Base-by-base conservation (phyloP, 129 eudicot species). In the Escallonia herrerae region DNA sequence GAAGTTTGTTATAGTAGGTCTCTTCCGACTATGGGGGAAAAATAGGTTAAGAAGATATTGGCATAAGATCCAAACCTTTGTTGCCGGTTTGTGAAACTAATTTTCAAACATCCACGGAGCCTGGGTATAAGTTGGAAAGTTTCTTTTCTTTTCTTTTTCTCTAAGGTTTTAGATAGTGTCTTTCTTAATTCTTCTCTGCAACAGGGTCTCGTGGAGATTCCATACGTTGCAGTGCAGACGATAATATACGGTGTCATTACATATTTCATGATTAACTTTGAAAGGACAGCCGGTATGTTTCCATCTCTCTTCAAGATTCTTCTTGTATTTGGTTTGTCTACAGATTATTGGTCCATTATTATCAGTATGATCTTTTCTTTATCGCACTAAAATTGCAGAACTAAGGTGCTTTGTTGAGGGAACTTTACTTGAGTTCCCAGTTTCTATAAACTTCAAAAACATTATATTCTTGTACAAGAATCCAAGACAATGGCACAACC, bases 191-290 rank as follows among this genome's bases (percentile, higher is more conserved):
- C 40, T 37, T 12, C 12, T 47, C 6, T 0, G 15, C 42, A 62
- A 72, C 84, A 88, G 96, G 96, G 93, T 47, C 81, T 89, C 49
- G 90, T 89, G 73, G 96, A 89, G 83, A 74, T 85, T 60, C 96
- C 96, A 5, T 89, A 89, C 63, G 71, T 89, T 46, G 78, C 82
- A 13, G 58, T 68, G 58, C 96, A 89, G 68, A 85, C 96, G 61
- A 70, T 89, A 52, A 2, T 83, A 49, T 89, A 82, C 68, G 85
- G 93, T 22, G 44, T 75, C 74, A 85, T 80, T 67, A 85, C 96
- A 5, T 89, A 82, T 71, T 89, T 85, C 75, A 85, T 89, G 96
- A 85, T 89, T 77, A 73, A 83, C 67, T 85, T 89, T 49, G 85
- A 85, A 70, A 85, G 87, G 58, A 77, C 85, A 53, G 75, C 70